These are phyloP conservation scores for Naganishia albida DNA, from an alignment of 1,284 basidiomycete species.

Conservation along the genomic window DNA sequence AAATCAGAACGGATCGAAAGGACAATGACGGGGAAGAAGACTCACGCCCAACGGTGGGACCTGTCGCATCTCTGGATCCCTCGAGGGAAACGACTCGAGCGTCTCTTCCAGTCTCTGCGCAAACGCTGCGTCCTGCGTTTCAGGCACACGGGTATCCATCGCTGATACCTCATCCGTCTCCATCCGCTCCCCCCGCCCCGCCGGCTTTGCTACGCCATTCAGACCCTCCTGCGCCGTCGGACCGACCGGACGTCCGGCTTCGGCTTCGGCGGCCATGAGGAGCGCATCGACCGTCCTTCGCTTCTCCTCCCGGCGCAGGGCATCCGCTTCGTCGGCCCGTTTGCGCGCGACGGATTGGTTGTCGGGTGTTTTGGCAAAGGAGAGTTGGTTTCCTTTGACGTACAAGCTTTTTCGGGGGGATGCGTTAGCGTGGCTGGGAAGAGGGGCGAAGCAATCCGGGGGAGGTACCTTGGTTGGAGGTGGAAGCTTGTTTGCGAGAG, in stretches of 20 bases:
- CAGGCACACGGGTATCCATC: conserved; percentile 18
- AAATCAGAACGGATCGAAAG: neutral
- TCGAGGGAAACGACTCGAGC: conserved; percentile 2
- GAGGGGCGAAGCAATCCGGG: neutral
- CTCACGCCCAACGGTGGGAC: conserved; percentile 10
- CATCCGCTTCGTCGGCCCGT: conserved; percentile 24
- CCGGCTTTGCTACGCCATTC: too few relatives aligned
- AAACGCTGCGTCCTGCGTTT: conserved; percentile 18
- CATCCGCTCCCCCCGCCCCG: neutral
- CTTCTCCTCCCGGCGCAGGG: conserved; percentile 20
- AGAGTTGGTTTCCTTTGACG: conserved; percentile 18
- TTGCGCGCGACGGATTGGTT: conserved; percentile 25
- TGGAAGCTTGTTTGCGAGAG: conserved; percentile 23
- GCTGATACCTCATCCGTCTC: conserved; percentile 8
- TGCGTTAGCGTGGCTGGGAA: neutral
- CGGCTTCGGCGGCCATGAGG: conserved; percentile 1
- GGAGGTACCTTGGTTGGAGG: conserved; percentile 18
- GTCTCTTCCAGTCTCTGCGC: conserved; percentile 15
- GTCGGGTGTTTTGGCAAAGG: conserved; percentile 10
- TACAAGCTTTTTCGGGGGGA: conserved; percentile 24
- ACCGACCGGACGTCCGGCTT: neutral
- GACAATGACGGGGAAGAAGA: neutral
- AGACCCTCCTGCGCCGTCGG: neutral
- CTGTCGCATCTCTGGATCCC: conserved; percentile 16
- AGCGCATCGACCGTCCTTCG: conserved; percentile 6